Evolutionary conservation across 2,329 filamentous ascomycete genomes (phyloP).

Genomic region (Pseudogymnoascus sp.): DNA sequence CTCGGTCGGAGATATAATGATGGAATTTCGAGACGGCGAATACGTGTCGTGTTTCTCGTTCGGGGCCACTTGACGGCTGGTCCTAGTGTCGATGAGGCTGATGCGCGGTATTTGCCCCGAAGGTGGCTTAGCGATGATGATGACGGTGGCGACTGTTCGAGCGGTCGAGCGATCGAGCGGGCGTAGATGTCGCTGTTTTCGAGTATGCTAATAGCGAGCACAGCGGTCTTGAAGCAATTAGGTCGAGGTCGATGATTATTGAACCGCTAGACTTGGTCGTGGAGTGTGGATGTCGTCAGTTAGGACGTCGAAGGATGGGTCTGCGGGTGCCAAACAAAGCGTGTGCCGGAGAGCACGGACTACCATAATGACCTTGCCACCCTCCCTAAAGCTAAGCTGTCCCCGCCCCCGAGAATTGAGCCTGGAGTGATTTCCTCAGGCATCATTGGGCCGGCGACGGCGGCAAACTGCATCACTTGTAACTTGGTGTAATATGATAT

Average conservation of each 20-base stretch:
- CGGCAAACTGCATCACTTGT: neutral
- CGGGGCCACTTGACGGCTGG: neutral
- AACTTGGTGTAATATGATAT: neutral
- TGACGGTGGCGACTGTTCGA: constrained; percentile 1
- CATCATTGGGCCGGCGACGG: neutral
- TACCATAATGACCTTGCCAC: constrained; percentile 7
- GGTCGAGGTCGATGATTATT: constrained; percentile 3
- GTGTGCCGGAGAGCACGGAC: constrained; percentile 6
- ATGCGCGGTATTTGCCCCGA: neutral
- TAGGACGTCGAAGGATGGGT: neutral
- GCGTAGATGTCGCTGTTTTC: neutral
- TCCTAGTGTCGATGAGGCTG: neutral
- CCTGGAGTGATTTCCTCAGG: constrained; percentile 7
- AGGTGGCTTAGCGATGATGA: constrained; percentile 3
- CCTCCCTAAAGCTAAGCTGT: neutral
- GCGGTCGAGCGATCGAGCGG: neutral
- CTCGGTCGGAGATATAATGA: neutral
- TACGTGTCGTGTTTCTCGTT: neutral
- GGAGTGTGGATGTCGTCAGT: constrained; percentile 4
- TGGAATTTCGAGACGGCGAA: neutral
- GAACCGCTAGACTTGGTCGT: constrained; percentile 4
- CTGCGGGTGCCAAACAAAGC: constrained; percentile 5
- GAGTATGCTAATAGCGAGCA: constrained; percentile 1
- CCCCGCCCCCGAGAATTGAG: constrained; percentile 1
- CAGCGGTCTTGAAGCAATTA: neutral